These are phyloP conservation scores for Wallacemonas rigidus DNA, from an alignment of 208 protist genomes.

Conservation along the genomic window DNA sequence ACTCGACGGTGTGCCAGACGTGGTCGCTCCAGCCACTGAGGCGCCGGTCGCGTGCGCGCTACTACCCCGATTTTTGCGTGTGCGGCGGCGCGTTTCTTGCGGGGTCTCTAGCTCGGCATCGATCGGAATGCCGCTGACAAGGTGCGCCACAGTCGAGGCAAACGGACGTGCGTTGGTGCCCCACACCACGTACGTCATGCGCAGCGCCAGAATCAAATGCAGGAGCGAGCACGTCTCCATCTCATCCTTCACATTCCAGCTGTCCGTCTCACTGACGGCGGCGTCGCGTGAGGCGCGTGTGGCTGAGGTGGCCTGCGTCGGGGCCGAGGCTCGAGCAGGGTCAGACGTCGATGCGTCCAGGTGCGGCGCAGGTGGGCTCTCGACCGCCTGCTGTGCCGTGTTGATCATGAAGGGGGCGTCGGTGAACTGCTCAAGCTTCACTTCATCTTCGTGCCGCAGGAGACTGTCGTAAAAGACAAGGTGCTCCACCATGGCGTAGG, in stretches of 20 bases:
- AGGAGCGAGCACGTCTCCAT: constrained; percentile 72
- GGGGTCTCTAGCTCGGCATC: constrained; percentile 1
- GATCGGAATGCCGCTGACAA: neutral
- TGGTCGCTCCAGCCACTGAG: neutral
- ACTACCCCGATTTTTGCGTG: neutral
- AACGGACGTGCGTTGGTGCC: constrained; percentile 29
- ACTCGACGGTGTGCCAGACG: neutral
- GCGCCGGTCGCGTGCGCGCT: neutral
- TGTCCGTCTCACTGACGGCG: constrained; percentile 4
- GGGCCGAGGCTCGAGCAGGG: too few species aligned
- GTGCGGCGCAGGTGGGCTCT: neutral
- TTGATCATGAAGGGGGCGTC: constrained; percentile 77
- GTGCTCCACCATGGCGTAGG: constrained; percentile 62
- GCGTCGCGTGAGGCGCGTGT: neutral
- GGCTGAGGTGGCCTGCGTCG: too few species aligned
- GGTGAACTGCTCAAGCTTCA: constrained; percentile 74
- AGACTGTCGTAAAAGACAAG: constrained; percentile 70
- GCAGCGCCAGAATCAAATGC: constrained; percentile 62
- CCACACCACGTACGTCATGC: constrained; percentile 86
- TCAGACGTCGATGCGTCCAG: too few species aligned
- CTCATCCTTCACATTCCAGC: constrained; percentile 75
- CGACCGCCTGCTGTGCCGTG: constrained; percentile 15
- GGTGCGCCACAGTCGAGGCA: constrained; percentile 11
- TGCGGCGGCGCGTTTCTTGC: neutral
- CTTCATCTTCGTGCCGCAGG: constrained; percentile 63